Base-by-base conservation (phyloP, 2,329 filamentous ascomycete species). In the Cladosporium phlei region DNA sequence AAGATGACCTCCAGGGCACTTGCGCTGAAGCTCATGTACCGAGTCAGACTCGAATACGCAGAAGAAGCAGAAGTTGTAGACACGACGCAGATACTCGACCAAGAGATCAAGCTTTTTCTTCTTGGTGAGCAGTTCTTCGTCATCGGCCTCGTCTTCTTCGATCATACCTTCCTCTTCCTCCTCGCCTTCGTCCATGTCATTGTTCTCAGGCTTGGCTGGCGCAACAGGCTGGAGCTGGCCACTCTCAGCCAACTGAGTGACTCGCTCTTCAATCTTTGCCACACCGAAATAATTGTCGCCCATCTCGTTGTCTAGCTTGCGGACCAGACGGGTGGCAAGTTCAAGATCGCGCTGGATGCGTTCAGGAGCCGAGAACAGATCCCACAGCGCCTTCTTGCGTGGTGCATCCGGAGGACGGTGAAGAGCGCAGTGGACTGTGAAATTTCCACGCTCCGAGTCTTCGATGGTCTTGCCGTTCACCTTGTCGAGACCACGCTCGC, bases 21-120 rank as follows among this genome's bases (percentile, higher is more conserved):
- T 97, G 50, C 93, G 83, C 30, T 88, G 90, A 55, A 98, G 75
- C 69, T 98, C 93, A 61, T 98, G 93, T 17, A 97, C 84, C 0
- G 91, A 97, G 66, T 98, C 93, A 62, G 89, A 93, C 69, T 98
- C 93, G 57, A 98, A 97, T 4, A 98, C 94, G 66, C 93, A 98
- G 73, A 97, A 98, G 75, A 98, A 96, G 73, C 93, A 98, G 71
- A 98, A 97, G 69, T 93, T 96, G 76, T 94, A 95, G 43, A 98
- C 93, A 12, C 93, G 84, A 43, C 93, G 88, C 50, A 98, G 77
- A 65, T 98, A 98, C 69, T 98, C 93, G 44, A 97, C 93, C 66
- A 95, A 77, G 27, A 98, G 75, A 68, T 98, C 93, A 39, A 98
- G 80, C 61, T 93, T 90, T 75, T 98, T 97, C 78, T 97, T 97